Conservation (phyloP, 2,329 filamentous ascomycete species). For the Curvularia sp. region DNA sequence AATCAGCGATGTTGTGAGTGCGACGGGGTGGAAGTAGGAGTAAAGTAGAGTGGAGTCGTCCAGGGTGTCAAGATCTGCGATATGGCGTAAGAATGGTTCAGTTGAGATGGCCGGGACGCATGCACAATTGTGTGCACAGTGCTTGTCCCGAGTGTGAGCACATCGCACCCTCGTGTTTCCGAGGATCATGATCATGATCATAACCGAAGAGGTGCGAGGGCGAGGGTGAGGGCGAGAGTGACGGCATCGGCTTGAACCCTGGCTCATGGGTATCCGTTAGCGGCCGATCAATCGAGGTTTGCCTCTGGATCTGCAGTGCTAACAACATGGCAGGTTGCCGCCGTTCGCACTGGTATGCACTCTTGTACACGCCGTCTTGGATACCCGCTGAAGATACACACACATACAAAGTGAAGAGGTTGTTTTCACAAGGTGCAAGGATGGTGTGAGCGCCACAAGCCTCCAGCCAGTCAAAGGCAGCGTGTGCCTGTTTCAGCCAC, state of each 20-base stretch:
- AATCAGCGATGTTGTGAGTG: conserved; percentile 30
- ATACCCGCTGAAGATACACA: background rate
- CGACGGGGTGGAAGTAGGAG: conserved; percentile 25
- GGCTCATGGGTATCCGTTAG: conserved; percentile 8
- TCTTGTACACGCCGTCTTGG: background rate
- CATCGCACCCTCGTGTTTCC: background rate
- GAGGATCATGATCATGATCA: conserved; percentile 1
- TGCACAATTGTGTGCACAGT: conserved; percentile 4
- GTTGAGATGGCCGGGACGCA: background rate
- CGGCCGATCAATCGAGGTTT: conserved; percentile 11
- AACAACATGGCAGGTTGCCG: conserved; percentile 9
- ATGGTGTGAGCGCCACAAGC: conserved; percentile 8
- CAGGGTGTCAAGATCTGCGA: background rate
- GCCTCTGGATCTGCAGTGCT: conserved; percentile 13
- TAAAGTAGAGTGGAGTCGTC: conserved; percentile 18
- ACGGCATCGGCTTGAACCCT: conserved; percentile 11
- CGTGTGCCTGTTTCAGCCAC: too few species aligned
- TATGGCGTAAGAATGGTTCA: conserved; percentile 6
- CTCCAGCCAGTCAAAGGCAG: conserved; percentile 13
- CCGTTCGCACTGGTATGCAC: background rate
- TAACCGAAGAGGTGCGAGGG: background rate
- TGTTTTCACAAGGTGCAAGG: background rate
- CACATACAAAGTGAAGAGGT: background rate
- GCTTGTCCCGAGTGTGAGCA: background rate
- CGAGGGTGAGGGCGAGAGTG: background rate